These are phyloP conservation scores for Pulicaria dysenterica DNA, from an alignment of 129 eudicot genomes.

Conservation along the genomic window DNA sequence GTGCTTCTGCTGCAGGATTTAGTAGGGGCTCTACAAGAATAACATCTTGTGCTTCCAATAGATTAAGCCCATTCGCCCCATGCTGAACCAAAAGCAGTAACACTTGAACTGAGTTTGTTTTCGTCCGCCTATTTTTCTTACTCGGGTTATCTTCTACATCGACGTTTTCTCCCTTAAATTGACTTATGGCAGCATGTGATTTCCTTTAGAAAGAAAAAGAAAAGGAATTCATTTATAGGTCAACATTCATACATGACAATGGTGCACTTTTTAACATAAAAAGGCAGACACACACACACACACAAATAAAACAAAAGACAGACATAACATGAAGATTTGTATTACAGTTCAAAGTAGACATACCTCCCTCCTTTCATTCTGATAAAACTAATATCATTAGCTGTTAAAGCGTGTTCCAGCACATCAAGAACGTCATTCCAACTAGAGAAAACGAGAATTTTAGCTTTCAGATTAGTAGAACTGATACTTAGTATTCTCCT, in stretches of 20 bases:
- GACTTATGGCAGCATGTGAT: constrained; percentile 79
- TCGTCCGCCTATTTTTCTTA: constrained; percentile 28
- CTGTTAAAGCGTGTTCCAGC: constrained; percentile 79
- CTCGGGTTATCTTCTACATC: constrained; percentile 16
- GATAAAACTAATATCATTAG: constrained; percentile 70
- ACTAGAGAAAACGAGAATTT: constrained; percentile 92
- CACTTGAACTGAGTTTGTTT: constrained; percentile 60
- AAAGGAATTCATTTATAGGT: no score
- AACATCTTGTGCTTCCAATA: constrained; percentile 96
- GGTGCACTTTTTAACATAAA: no score
- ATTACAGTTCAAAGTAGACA: not conserved
- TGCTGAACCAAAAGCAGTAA: constrained; percentile 79
- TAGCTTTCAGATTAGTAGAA: constrained; percentile 61
- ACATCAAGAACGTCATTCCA: constrained; percentile 99
- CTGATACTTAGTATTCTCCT: constrained; percentile 83
- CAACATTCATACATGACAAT: no score
- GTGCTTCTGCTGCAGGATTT: constrained; percentile 97
- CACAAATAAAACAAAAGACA: no score
- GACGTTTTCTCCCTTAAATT: constrained; percentile 65
- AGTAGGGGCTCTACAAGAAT: constrained; percentile 95
- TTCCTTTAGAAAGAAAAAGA: constrained; percentile 39
- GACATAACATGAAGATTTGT: not conserved
- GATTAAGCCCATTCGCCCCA: constrained; percentile 97
- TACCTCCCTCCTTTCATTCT: constrained; percentile 99
- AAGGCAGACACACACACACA: no score